Conservation (phyloP, 2,329 filamentous ascomycete genomes). For the Colletotrichum gloeosporioides region DNA sequence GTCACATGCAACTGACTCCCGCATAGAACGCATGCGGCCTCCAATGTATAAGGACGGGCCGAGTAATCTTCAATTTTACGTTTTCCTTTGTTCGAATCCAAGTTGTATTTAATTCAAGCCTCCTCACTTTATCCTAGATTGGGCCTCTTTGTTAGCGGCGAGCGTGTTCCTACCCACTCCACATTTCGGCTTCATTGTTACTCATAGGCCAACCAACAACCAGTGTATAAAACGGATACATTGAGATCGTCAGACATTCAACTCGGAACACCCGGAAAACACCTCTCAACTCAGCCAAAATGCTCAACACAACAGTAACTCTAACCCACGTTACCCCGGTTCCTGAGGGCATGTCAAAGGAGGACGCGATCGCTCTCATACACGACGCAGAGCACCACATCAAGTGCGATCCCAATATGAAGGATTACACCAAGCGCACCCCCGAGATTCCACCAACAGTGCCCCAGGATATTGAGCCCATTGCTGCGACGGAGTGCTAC, state of each 20-base stretch:
- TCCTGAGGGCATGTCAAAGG: slow-evolving; percentile 38
- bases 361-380: slow-evolving; percentile 48
- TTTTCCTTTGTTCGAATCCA: neutral
- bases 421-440: slow-evolving; percentile 36
- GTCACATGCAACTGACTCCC: slow-evolving; percentile 12
- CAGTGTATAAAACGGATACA: neutral
- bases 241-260: neutral
- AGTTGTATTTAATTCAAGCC: neutral
- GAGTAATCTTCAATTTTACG: neutral
- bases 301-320: slow-evolving; percentile 50
- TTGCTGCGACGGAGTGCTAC: slow-evolving; percentile 43
- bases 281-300: slow-evolving; percentile 13
- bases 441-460: slow-evolving; percentile 32
- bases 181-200: neutral
- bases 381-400: slow-evolving; percentile 60
- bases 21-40: neutral
- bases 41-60: neutral
- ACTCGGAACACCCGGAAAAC: neutral
- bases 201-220: neutral
- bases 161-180: neutral
- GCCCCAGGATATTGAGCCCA: slow-evolving; percentile 30
- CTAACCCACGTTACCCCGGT: slow-evolving; percentile 49
- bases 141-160: neutral
- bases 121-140: neutral
- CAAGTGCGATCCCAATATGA: slow-evolving; percentile 56